Base-by-base conservation (phyloP, 495 filamentous ascomycete species). In the Xylaria palmicola region DNA sequence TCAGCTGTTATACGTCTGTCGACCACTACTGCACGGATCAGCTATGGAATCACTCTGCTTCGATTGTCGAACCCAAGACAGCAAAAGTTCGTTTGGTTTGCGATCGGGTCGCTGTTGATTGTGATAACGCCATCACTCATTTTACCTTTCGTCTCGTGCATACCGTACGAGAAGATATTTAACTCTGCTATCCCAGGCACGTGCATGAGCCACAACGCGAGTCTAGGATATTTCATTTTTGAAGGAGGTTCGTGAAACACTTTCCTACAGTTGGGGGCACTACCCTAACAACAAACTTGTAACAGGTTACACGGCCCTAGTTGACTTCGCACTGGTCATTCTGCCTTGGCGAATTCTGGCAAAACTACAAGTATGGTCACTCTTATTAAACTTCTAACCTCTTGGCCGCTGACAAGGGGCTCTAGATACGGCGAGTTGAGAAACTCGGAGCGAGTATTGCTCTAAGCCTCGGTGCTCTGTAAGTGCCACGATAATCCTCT, bases 391-490 rank as follows among this genome's bases (percentile, higher is more conserved):
- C 12, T 26, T 12, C 15, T 32, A 4, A 6, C 8, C 30, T 17
- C 44, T 4, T 4, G 41, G 4, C 32, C 15, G 20, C 39, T 58
- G n/a, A 58, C 43, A 6, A 13, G 13, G 19, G 22, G 39, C 17
- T n/a, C 12, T 15, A 58, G 55, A 30, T 58, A n/a, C 55, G 55
- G 2, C 55, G 55, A 2, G 32, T 58, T 26, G 55, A 58, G 20
- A 58, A 49, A 29, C 43, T 58, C 6, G 55, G 55, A 12, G 55
- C 55, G 37, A 49, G 55, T 39, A 3, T 58, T 47, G 55, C 55
- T 4, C 37, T 58, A 43, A 58, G 55, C 32, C 55, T 58, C 4
- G 55, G 55, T 15, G n/a, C 49, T 39, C 44, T 58, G 41, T 57
- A 19, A 57, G 54, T 45, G n/a, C n/a, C n/a, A n/a, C n/a, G n/a